Evolutionary conservation across 495 filamentous ascomycete genomes (phyloP).

Genomic region (Daldinia vernicosa): DNA sequence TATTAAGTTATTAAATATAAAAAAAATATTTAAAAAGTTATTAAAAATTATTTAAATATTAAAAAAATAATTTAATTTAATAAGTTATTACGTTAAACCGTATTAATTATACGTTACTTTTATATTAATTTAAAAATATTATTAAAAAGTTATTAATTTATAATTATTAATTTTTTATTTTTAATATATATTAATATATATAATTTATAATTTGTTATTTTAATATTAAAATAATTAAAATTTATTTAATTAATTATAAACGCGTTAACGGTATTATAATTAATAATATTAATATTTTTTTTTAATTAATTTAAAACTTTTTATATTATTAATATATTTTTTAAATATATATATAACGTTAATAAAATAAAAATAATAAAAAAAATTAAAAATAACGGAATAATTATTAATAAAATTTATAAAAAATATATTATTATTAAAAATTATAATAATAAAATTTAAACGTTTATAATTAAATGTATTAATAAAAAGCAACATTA

Average conservation of each 20-base stretch:
- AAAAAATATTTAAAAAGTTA: not conserved
- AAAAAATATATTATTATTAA: too few species aligned
- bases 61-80: not conserved
- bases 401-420: too few species aligned
- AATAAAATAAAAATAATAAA: too few species aligned
- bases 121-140: conserved; percentile 6
- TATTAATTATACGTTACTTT: not conserved
- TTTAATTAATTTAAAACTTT: too few species aligned
- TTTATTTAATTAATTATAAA: conserved; percentile 1
- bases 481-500: too few species aligned
- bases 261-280: not conserved
- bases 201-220: not conserved
- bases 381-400: too few species aligned
- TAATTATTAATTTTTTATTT: not conserved
- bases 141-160: conserved; percentile 5
- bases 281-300: conserved; percentile 1
- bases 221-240: not conserved
- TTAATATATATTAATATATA: not conserved
- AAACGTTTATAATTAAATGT: too few species aligned
- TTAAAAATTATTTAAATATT: not conserved
- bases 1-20: not conserved
- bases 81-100: not conserved
- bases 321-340: too few species aligned
- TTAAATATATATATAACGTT: too few species aligned
- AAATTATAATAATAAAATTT: too few species aligned